Conservation (phyloP, 1,139 yeast genomes). For the Suhomyces terraborum region DNA sequence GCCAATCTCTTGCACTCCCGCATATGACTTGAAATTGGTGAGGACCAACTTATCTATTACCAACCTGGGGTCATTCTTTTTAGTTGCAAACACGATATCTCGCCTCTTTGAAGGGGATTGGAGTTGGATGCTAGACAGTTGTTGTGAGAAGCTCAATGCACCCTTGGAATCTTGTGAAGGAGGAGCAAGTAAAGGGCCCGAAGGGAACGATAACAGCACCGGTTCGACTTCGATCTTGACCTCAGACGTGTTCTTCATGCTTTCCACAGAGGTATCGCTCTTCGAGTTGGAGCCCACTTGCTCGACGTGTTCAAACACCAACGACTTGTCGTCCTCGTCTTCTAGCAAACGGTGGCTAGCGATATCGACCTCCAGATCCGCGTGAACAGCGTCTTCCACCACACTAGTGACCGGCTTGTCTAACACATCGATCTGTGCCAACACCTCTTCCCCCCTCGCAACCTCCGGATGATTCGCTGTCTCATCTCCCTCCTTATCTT, state of each 20-base stretch:
- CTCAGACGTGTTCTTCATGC: constrained; percentile 8
- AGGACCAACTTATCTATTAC: constrained; percentile 75
- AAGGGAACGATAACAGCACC: constrained; percentile 3
- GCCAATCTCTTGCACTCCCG: constrained; percentile 91
- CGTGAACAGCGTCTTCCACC: neutral
- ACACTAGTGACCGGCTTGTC: too few relatives aligned
- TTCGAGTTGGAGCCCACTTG: constrained; percentile 7
- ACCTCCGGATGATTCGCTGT: too few relatives aligned
- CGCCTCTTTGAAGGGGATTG: constrained; percentile 35
- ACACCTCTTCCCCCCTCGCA: too few relatives aligned
- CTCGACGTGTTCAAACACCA: constrained; percentile 14
- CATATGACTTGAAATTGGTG: constrained; percentile 91
- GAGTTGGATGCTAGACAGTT: constrained; percentile 28
- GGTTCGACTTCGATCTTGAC: constrained; percentile 8
- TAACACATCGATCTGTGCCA: too few relatives aligned
- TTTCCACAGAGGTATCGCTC: constrained; percentile 16
- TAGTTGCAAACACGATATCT: constrained; percentile 20
- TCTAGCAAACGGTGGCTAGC: constrained; percentile 3
- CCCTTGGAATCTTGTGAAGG: constrained; percentile 9
- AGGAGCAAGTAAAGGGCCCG: constrained; percentile 1
- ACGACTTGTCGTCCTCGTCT: constrained; percentile 6
- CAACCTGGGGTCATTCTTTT: constrained; percentile 52
- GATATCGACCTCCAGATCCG: neutral
- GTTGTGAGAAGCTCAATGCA: constrained; percentile 33
- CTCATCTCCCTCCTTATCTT: neutral